Conservation (phyloP, 441 rosid genomes). For the Croton laevigatus region DNA sequence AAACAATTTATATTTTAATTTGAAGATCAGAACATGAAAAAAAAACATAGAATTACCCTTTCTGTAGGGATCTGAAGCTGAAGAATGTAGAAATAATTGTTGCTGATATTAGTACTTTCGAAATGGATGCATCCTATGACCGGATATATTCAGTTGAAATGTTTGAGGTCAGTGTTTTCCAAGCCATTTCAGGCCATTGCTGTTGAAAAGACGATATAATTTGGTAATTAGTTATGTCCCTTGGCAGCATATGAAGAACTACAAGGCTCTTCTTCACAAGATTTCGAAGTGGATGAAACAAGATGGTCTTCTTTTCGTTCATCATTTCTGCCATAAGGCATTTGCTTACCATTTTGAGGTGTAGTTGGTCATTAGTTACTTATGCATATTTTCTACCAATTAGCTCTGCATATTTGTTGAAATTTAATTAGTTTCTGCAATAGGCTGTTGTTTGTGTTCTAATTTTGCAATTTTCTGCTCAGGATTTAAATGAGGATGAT, state of each 20-base stretch:
- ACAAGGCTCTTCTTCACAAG: constrained; percentile 63
- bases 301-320: constrained; percentile 68
- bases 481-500: constrained; percentile 76
- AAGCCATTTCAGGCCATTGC: not conserved
- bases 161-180: constrained; percentile 63
- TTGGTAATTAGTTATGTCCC: constrained; percentile 1
- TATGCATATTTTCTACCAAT: not conserved
- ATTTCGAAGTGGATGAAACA: constrained; percentile 81
- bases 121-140: constrained; percentile 73
- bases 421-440: too few species aligned
- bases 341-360: constrained; percentile 91
- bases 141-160: constrained; percentile 75
- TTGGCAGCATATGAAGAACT: constrained; percentile 82
- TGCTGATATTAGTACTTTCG: constrained; percentile 71
- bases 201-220: not conserved
- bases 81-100: constrained; percentile 69
- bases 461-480: not conserved
- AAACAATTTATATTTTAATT: not conserved
- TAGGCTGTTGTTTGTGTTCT: too few species aligned
- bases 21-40: not conserved
- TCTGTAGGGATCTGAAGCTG: constrained; percentile 48
- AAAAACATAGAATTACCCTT: not conserved
- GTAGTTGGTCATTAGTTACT: not conserved
- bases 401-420: not conserved
- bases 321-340: constrained; percentile 78